Evolutionary conservation across 192 early-diverging fungal species (phyloP).

Genomic region (Cladochytrium replicatum): DNA sequence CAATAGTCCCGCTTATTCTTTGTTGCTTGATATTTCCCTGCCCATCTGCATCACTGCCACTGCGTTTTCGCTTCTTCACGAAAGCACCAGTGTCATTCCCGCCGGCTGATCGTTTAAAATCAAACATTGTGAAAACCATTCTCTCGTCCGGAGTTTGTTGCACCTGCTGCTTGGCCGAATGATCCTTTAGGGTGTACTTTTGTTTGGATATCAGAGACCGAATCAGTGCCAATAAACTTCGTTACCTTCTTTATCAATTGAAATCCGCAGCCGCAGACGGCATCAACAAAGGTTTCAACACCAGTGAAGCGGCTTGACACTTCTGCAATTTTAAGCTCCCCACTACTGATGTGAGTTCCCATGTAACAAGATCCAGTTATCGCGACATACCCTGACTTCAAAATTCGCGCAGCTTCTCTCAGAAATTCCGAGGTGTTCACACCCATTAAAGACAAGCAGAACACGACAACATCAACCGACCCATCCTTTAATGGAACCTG

Average conservation of each 20-base stretch:
- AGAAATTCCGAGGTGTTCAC: conserved; percentile 89
- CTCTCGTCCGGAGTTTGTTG: background rate
- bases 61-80: conserved; percentile 35
- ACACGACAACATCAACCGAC: conserved; percentile 73
- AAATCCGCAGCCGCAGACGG: conserved; percentile 68
- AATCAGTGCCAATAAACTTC: background rate
- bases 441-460: conserved; percentile 94
- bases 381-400: conserved; percentile 55
- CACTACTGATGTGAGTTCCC: conserved; percentile 35
- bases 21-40: too few relatives aligned
- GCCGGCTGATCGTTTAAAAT: background rate
- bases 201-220: too few relatives aligned
- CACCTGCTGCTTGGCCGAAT: background rate
- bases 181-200: too few relatives aligned
- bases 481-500: conserved; percentile 55
- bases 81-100: conserved; percentile 63
- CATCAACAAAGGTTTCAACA: conserved; percentile 62
- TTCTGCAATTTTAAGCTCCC: conserved; percentile 88
- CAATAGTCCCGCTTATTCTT: too few relatives aligned
- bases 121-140: background rate
- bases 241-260: conserved; percentile 57
- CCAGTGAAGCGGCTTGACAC: conserved; percentile 83
- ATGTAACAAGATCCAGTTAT: background rate
- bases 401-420: conserved; percentile 75
- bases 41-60: conserved; percentile 3